Conservation (phyloP, 2,329 filamentous ascomycete genomes). For the Cytospora schulzeri region DNA sequence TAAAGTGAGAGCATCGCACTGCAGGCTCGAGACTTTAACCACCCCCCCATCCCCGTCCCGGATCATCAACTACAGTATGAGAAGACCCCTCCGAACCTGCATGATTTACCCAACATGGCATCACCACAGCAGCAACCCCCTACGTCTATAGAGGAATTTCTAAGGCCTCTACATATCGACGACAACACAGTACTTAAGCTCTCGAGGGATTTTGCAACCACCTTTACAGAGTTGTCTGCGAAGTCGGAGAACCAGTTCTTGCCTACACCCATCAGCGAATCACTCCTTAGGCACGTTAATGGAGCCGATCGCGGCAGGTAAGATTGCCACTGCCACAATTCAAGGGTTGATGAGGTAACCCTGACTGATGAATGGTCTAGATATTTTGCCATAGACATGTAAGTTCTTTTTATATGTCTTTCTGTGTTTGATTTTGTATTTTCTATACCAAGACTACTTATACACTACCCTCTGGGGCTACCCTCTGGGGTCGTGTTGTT, state of each 20-base stretch:
- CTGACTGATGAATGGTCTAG: slow-evolving; percentile 39
- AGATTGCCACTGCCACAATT: slow-evolving; percentile 23
- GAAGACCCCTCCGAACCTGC: slow-evolving; percentile 1
- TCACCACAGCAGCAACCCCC: slow-evolving; percentile 23
- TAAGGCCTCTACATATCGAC: slow-evolving; percentile 54
- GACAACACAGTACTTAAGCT: slow-evolving; percentile 48
- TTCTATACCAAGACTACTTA: slow-evolving; percentile 29
- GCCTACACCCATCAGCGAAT: slow-evolving; percentile 62
- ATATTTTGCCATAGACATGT: slow-evolving; percentile 68
- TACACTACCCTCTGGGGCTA: slow-evolving; percentile 29
- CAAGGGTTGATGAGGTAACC: neutral
- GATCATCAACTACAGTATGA: neutral
- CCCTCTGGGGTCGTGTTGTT: neutral
- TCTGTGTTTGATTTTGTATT: too few relatives aligned
- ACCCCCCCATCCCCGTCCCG: too few relatives aligned
- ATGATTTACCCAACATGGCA: slow-evolving; percentile 20
- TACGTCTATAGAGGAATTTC: slow-evolving; percentile 45
- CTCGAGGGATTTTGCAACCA: slow-evolving; percentile 48
- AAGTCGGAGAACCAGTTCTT: slow-evolving; percentile 59
- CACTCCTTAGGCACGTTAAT: slow-evolving; percentile 53
- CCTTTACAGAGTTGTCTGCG: slow-evolving; percentile 54
- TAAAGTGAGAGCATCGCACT: neutral
- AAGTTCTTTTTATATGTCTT: slow-evolving; percentile 44
- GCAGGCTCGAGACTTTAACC: too few relatives aligned
- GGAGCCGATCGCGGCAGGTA: slow-evolving; percentile 49